phyloP scores from a whole-genome alignment of 2,329 filamentous ascomycete species.

The Monilinia aucupariae region DNA sequence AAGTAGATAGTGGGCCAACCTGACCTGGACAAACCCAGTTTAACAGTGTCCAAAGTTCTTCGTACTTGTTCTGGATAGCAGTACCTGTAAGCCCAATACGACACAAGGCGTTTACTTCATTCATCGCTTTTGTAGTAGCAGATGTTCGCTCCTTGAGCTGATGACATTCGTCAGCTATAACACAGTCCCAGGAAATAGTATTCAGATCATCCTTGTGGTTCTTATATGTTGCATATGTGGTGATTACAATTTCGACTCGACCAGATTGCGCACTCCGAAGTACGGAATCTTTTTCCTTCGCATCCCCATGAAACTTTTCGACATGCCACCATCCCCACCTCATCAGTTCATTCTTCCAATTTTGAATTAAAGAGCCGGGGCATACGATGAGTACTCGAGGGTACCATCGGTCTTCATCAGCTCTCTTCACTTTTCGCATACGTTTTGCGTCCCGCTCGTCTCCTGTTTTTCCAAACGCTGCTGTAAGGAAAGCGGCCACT shows the following conservation, averaged over 20 bases:
- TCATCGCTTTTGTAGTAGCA: slow-evolving; percentile 79
- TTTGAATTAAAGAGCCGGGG: slow-evolving; percentile 79
- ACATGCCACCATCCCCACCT: slow-evolving; percentile 96
- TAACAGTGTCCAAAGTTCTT: slow-evolving; percentile 90
- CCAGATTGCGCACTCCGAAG: slow-evolving; percentile 69
- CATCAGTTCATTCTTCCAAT: slow-evolving; percentile 82
- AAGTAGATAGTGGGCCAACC: slow-evolving; percentile 63
- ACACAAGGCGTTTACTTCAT: slow-evolving; percentile 83
- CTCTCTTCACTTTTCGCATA: slow-evolving; percentile 77
- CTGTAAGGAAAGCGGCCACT: slow-evolving; percentile 85
- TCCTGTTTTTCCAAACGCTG: slow-evolving; percentile 88
- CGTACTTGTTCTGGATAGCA: slow-evolving; percentile 96
- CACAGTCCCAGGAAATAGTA: slow-evolving; percentile 83
- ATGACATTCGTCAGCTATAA: slow-evolving; percentile 93
- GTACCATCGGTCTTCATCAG: slow-evolving; percentile 62
- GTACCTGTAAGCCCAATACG: slow-evolving; percentile 91
- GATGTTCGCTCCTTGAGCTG: slow-evolving; percentile 74
- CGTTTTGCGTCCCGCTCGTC: slow-evolving; percentile 80
- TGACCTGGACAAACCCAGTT: slow-evolving; percentile 92
- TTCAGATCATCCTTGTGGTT: slow-evolving; percentile 72
- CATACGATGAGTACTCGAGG: slow-evolving; percentile 80
- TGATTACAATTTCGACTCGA: slow-evolving; percentile 83
- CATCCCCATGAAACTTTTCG: slow-evolving; percentile 70
- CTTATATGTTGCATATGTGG: slow-evolving; percentile 87
- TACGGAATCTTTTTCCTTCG: slow-evolving; percentile 63